Conservation (phyloP, 768 basidiomycete genomes). For the Austroboletus eburneus region DNA sequence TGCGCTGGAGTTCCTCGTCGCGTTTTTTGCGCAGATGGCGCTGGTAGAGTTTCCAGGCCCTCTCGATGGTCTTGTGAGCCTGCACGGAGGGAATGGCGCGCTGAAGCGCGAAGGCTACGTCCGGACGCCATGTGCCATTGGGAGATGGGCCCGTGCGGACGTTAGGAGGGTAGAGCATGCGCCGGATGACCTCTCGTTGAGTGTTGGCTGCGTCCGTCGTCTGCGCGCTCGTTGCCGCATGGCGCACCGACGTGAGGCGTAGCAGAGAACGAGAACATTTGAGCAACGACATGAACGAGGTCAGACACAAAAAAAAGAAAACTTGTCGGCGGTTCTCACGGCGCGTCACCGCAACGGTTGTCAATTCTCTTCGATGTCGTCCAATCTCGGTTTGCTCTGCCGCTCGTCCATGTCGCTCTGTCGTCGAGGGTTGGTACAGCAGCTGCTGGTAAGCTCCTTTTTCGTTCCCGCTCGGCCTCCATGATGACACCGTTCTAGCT, state of each 20-base stretch:
- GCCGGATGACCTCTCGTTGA: conserved; percentile 69
- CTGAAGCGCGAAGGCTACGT: conserved; percentile 72
- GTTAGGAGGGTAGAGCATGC: conserved; percentile 76
- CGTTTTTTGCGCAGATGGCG: conserved; percentile 69
- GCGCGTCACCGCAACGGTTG: conserved; percentile 5
- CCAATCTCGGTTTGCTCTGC: conserved; percentile 20
- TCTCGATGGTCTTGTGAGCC: conserved; percentile 88
- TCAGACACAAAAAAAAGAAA: background rate
- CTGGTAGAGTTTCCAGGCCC: conserved; percentile 83
- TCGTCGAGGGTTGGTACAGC: too few relatives aligned
- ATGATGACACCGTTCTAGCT: background rate
- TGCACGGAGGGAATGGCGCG: conserved; percentile 84
- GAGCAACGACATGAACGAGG: conserved; percentile 38
- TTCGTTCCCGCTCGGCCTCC: too few relatives aligned
- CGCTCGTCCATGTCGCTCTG: conserved; percentile 9
- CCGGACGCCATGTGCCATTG: conserved; percentile 79
- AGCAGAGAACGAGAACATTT: conserved; percentile 31
- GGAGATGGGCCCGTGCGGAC: conserved; percentile 68
- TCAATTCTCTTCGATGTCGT: conserved; percentile 14
- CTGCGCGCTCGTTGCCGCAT: conserved; percentile 36
- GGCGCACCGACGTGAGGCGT: conserved; percentile 36
- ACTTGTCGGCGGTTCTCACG: conserved; percentile 22
- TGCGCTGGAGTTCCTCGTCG: conserved; percentile 64
- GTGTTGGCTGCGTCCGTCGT: conserved; percentile 42
- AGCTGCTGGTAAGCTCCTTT: too few relatives aligned